phyloP scores from a whole-genome alignment of 179 eudicot species.

The Amaranthus tricolor region DNA sequence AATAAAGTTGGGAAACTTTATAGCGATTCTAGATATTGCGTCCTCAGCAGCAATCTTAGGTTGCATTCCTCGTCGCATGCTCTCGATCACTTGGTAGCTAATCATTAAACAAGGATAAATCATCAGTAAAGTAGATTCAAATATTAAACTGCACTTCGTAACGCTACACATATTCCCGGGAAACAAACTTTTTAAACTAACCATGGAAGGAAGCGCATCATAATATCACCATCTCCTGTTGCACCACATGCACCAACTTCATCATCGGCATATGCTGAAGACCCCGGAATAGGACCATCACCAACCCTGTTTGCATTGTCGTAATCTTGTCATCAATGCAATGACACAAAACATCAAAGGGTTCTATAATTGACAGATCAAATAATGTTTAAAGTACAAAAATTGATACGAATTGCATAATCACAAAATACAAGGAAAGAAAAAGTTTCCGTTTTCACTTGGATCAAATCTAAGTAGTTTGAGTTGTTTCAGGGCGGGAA shows the following conservation, averaged over 20 bases:
- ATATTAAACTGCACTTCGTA: no score
- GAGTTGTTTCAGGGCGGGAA: neutral
- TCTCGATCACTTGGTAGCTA: conserved; percentile 97
- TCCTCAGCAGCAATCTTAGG: conserved; percentile 80
- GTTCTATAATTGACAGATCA: neutral
- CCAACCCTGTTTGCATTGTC: conserved; percentile 64
- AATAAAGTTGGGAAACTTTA: conserved; percentile 71
- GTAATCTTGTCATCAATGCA: conserved; percentile 23
- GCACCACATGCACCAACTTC: conserved; percentile 98
- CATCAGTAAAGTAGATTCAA: neutral
- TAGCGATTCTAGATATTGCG: conserved; percentile 78
- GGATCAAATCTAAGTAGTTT: neutral
- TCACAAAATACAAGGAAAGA: neutral
- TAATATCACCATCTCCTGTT: conserved; percentile 94
- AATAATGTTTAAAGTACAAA: neutral
- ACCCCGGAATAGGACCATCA: conserved; percentile 95
- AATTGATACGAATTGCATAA: neutral
- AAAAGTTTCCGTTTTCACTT: neutral
- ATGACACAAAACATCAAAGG: neutral
- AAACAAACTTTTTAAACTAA: conserved; percentile 22
- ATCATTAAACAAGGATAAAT: conserved; percentile 1
- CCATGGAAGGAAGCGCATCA: conserved; percentile 99
- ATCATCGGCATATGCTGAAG: conserved; percentile 85
- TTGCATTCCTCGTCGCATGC: conserved; percentile 89
- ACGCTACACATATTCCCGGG: neutral